phyloP scores from a whole-genome alignment of 495 filamentous ascomycete genomes.

The Penicillium paxilli region DNA sequence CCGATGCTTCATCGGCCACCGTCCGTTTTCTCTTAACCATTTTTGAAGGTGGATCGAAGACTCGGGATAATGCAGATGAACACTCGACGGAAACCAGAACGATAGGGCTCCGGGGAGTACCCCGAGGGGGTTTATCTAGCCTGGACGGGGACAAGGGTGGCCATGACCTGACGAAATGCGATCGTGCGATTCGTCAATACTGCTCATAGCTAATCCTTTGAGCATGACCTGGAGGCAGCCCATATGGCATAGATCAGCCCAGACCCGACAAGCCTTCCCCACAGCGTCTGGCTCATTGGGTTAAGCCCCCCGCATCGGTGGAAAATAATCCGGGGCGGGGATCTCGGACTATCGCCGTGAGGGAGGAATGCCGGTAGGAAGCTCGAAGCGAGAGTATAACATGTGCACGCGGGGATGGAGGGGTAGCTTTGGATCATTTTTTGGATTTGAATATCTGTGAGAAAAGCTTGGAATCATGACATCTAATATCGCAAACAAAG shows the following conservation, averaged over 20 bases:
- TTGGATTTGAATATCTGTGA: neutral
- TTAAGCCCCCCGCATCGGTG: slow-evolving; percentile 12
- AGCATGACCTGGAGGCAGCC: neutral
- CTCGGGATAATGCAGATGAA: neutral
- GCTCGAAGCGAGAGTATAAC: neutral
- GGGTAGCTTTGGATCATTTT: neutral
- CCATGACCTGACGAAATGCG: slow-evolving; percentile 4
- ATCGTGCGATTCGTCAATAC: slow-evolving; percentile 5
- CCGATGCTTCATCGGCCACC: slow-evolving; percentile 16
- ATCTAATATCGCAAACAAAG: slow-evolving; percentile 22
- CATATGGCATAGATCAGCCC: slow-evolving; percentile 10
- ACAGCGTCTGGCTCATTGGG: slow-evolving; percentile 11
- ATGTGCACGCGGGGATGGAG: neutral
- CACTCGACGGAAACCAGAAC: neutral
- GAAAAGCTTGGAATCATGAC: slow-evolving; percentile 13
- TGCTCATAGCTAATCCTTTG: neutral
- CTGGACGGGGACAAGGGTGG: slow-evolving; percentile 5
- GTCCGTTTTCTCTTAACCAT: slow-evolving; percentile 20
- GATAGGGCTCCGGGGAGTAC: slow-evolving; percentile 13
- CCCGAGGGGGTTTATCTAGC: slow-evolving; percentile 17
- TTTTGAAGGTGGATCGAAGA: neutral
- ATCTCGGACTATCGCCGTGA: slow-evolving; percentile 18
- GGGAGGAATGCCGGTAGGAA: neutral
- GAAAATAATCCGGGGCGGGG: slow-evolving; percentile 22
- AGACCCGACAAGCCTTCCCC: slow-evolving; percentile 10